phyloP scores from a whole-genome alignment of 2,329 filamentous ascomycete genomes.

The Botryotinia convoluta region DNA sequence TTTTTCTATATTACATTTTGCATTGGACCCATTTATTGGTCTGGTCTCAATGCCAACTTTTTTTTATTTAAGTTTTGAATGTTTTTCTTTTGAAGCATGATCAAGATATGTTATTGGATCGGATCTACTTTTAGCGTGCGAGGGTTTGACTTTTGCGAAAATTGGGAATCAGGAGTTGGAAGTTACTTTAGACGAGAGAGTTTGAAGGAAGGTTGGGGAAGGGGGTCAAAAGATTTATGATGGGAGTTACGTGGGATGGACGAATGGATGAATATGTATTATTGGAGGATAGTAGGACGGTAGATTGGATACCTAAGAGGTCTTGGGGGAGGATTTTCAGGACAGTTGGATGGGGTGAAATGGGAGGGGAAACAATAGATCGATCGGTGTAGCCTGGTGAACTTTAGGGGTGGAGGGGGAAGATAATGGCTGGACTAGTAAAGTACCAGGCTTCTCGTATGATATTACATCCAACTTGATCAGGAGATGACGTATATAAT shows the following conservation, averaged over 20 bases:
- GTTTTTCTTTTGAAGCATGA: neutral
- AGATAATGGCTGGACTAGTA: neutral
- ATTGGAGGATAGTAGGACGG: neutral
- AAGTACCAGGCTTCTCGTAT: neutral
- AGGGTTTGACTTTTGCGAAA: neutral
- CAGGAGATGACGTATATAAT: neutral
- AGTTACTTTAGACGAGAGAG: neutral
- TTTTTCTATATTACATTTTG: constrained; percentile 11
- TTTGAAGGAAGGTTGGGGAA: neutral
- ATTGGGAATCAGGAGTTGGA: neutral
- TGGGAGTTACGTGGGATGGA: neutral
- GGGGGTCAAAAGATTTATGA: neutral
- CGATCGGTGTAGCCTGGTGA: neutral
- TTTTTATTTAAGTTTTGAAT: neutral
- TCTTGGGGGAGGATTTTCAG: neutral
- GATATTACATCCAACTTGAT: neutral
- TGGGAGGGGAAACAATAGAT: neutral
- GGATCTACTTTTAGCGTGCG: constrained; percentile 1
- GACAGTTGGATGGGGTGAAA: neutral
- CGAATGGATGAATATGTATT: neutral
- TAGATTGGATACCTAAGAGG: neutral
- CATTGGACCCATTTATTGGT: neutral
- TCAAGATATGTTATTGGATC: neutral
- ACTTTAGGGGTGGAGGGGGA: neutral
- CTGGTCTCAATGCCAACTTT: neutral